A percentile compares a stretch with the other conserved stretches of the same genome.
phyloP scores from a whole-genome alignment of 2,329 filamentous ascomycete genomes.

The Aspergillus aculeatinus region DNA sequence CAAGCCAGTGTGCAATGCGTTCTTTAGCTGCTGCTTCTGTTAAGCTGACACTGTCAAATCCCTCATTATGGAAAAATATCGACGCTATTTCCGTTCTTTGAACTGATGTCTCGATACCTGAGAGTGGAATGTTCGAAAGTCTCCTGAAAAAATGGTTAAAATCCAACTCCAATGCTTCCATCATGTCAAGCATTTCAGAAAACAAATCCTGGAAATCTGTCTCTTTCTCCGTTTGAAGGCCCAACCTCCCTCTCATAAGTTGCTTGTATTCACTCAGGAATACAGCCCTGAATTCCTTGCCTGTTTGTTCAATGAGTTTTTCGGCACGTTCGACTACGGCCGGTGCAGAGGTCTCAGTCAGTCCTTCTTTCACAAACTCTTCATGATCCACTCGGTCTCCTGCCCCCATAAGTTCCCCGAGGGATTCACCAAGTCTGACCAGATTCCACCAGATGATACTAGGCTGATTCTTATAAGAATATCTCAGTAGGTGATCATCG shows the following conservation, averaged over 20 bases:
- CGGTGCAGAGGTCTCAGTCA: slow-evolving; percentile 66
- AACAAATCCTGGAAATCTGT: slow-evolving; percentile 78
- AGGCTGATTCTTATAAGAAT: slow-evolving; percentile 91
- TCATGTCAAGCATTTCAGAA: slow-evolving; percentile 75
- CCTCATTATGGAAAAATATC: slow-evolving; percentile 78
- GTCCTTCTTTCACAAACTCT: slow-evolving; percentile 69
- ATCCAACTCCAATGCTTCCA: slow-evolving; percentile 81
- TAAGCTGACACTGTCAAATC: slow-evolving; percentile 57
- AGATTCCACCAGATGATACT: slow-evolving; percentile 99
- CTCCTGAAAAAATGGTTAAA: slow-evolving; percentile 93
- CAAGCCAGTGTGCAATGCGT: slow-evolving; percentile 75
- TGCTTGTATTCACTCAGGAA: slow-evolving; percentile 89
- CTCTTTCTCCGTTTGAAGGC: slow-evolving; percentile 67
- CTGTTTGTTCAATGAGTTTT: slow-evolving; percentile 73
- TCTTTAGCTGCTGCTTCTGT: slow-evolving; percentile 64
- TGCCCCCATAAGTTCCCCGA: slow-evolving; percentile 84
- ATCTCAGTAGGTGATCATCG: slow-evolving; percentile 83
- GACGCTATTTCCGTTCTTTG: slow-evolving; percentile 63
- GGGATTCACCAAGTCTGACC: slow-evolving; percentile 80
- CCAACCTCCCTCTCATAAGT: slow-evolving; percentile 77
- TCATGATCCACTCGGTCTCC: slow-evolving; percentile 70
- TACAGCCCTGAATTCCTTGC: slow-evolving; percentile 83
- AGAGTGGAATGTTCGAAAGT: slow-evolving; percentile 63
- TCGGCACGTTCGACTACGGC: slow-evolving; percentile 78
- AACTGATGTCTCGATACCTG: slow-evolving; percentile 64